Base-by-base conservation (phyloP, 2,329 filamentous ascomycete genomes). In the Trichoderma breve region DNA sequence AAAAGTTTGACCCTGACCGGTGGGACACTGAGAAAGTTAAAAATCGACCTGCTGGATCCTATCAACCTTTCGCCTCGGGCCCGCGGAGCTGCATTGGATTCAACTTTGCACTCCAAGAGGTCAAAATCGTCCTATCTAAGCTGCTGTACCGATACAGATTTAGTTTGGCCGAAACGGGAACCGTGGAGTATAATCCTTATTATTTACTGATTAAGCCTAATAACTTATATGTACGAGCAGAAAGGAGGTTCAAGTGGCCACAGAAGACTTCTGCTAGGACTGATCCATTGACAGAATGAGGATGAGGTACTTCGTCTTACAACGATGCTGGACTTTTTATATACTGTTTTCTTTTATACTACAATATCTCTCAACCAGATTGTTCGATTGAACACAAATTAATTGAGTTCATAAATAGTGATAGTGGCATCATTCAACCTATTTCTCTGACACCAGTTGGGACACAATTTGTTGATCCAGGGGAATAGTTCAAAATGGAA, bases 71-170 rank as follows among this genome's bases (percentile, higher is more conserved):
- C 73, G 88, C 86, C 0, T 81, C 84, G 0, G 89, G 89, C 0
- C 85, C 82, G 0, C 81, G 89, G 1, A 85, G 85, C 80, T 91
- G 89, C 74, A 87, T 91, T 70, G 89, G 88, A 0, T 90, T 90
- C 83, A 90, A 90, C 79, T 90, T 90, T 78, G 89, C 88, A 0
- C 80, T 91, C 7, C 84, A 86, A 72, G 88, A 91, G 78, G 83
- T 89, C 71, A 90, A 90, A 81, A 82, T 89, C 3, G 85, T 89
- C 75, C 43, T 91, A 73, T 82, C 84, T 1, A 87, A 90, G 80
- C 79, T 91, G 43, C 78, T 91, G 3, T 90, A 85, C 71, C 82
- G 89, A 8, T 91, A 91, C 76, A 81, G 86, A 71, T 91, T 89
- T 72, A 78, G 73, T 12, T 77, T 83, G n/a, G 87, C 84, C 15